These are phyloP conservation scores for Chalaropsis ovoidea DNA, from an alignment of 2,329 filamentous ascomycete genomes.

Conservation along the genomic window DNA sequence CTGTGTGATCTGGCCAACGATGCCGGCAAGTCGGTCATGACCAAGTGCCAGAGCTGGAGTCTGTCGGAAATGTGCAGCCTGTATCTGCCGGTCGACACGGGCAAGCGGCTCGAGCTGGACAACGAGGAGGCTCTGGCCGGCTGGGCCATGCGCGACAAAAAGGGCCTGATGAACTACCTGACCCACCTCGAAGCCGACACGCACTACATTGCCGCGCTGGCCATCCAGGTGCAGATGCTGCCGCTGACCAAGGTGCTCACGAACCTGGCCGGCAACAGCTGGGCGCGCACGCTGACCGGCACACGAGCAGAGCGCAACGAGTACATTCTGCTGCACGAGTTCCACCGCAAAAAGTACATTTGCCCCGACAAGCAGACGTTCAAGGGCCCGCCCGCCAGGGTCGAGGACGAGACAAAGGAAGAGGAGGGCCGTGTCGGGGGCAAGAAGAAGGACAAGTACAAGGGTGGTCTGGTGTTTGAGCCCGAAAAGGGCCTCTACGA, in stretches of 20 bases:
- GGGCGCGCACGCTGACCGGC: slow-evolving; percentile 89
- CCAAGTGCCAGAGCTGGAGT: slow-evolving; percentile 95
- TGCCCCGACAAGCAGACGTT: slow-evolving; percentile 89
- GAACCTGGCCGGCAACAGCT: slow-evolving; percentile 94
- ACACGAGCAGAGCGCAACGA: slow-evolving; percentile 96
- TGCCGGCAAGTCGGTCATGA: slow-evolving; percentile 93
- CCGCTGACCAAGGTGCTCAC: slow-evolving; percentile 91
- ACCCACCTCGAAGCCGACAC: slow-evolving; percentile 92
- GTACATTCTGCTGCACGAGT: slow-evolving; percentile 97
- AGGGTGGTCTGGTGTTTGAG: slow-evolving; percentile 96
- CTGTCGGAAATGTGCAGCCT: slow-evolving; percentile 94
- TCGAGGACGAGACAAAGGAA: slow-evolving; percentile 21
- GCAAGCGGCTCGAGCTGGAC: slow-evolving; percentile 67
- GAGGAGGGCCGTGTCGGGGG: slow-evolving; percentile 57
- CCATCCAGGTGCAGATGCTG: slow-evolving; percentile 80
- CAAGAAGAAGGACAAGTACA: slow-evolving; percentile 99
- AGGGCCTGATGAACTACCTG: slow-evolving; percentile 85
- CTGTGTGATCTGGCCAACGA: slow-evolving; percentile 94
- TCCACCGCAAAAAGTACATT: slow-evolving; percentile 93
- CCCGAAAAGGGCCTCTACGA: slow-evolving; percentile 96
- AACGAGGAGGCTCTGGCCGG: slow-evolving; percentile 77
- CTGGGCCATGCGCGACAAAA: slow-evolving; percentile 66
- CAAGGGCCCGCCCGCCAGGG: slow-evolving; percentile 40
- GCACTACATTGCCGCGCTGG: slow-evolving; percentile 86
- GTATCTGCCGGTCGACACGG: slow-evolving; percentile 64